Evolutionary conservation across 768 basidiomycete genomes (phyloP), one percentile per base, ranked within the genome.

Genomic region (Glaciozyma antarctica): DNA sequence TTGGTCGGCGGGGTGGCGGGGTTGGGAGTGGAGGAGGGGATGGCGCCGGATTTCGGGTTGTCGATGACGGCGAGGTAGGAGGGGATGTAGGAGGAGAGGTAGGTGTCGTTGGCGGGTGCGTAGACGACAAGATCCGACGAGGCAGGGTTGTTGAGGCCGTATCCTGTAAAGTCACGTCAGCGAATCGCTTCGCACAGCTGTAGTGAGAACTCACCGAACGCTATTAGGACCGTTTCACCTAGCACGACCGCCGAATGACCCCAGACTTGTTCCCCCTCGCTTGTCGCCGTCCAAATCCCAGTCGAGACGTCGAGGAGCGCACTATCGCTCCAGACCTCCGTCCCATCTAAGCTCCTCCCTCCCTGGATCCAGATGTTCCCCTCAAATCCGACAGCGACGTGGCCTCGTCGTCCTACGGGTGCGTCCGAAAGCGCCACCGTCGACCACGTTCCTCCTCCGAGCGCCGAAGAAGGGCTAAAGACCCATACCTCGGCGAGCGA

Each of bases 331-430:
- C 15, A 49, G 16, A 61, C 62, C 26, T 51, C 48, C 34, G 34
- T 5, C 0, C 62, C 64, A 4, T 60, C 56, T 2, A 59, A 5
- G 38, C 38, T 63, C 57, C 68, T 21, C 1, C 68, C 68, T 5
- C 68, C 68, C 22, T 63, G 62, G 17, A 69, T 41, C 64, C 64
- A 69, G 26, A 69, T 61, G 49, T 61, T 63, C 28, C 59, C 51
- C 0, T 62, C 68, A 3, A 69, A 5, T 3, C 63, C 56, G 5
- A 66, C 49, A 22, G 68, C 68, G 21, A 60, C 65, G 26, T 63
- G 62, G 1, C 62, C 68, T 21, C 64, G 21, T 38, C 59, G 5
- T 5, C 49, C 24, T 13, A 3, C 19, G 44, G 64, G 24, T 3
- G 47, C 21, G 34, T 15, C 52, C 7, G 32, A 21, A 1, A 38